Base-by-base conservation (phyloP, 1,284 basidiomycete genomes). In the Marasmius fiardii region DNA sequence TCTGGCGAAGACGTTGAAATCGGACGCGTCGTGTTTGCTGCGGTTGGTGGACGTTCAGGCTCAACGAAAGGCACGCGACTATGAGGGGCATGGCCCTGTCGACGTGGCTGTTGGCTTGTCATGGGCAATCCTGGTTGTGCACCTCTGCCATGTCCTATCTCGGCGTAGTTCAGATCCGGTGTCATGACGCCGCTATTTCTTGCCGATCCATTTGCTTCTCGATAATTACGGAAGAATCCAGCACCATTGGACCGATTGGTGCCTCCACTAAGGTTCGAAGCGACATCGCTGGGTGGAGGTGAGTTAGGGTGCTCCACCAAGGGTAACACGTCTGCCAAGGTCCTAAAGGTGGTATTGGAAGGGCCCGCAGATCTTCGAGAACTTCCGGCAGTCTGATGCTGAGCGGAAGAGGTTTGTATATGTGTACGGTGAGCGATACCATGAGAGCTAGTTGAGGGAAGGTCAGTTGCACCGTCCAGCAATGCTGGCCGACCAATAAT, bases 61-160 rank as follows among this genome's bases (percentile, higher is more conserved):
- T 64, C 64, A 14, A 64, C 49, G 47, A 60, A 51, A 34, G 64
- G 61, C 10, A 63, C 61, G 11, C 65, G 61, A 21, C 53, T 57
- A 35, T 61, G 59, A 34, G 59, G 56, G 31, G 39, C 39, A 16
- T 55, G 56, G 8, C 53, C 61, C 31, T 61, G 64, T 18, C 62
- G 56, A 41, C 63, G 62, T 54, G 60, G 51, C 23, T 56, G 51
- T 47, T 50, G 48, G 26, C 24, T 44, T 55, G 57, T 50, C 51
- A 59, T 62, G 54, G 37, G 44, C 56, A 35, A 44, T 52, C 20
- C 45, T n/a, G 58, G 61, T 20, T 73, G 75, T 26, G 76, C 71
- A 14, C 85, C 85, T 31, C 85, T 76, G 4, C 86, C 88, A 63
- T 89, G 87, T 8, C 88, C 88, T 56, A 89, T 85, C 65, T 91